Evolutionary conservation across 305 asterid genomes (phyloP).

Genomic region (Petunia hybrid): DNA sequence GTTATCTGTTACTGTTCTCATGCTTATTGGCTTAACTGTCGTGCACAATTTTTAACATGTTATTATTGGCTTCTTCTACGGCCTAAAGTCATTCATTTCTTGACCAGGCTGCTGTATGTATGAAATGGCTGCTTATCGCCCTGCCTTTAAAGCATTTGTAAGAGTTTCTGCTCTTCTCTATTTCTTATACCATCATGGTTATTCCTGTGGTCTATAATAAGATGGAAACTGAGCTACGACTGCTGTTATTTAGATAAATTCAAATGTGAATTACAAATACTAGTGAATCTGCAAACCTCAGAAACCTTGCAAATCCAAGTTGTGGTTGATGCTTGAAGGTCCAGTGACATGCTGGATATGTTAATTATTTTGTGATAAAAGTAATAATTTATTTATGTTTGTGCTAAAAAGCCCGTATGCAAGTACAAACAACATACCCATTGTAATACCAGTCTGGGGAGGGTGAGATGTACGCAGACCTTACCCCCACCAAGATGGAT

Average conservation of each 20-base stretch:
- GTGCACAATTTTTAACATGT: neutral
- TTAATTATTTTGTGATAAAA: neutral
- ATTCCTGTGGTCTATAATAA: neutral
- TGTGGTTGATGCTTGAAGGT: neutral
- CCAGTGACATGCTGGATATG: neutral
- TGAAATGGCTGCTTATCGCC: slow-evolving; percentile 99
- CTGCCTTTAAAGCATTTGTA: slow-evolving; percentile 98
- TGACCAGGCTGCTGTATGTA: slow-evolving; percentile 94
- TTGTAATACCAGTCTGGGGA: no score
- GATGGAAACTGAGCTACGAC: neutral
- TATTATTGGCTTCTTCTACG: neutral
- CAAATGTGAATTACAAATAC: neutral
- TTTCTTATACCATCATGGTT: neutral
- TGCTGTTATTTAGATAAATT: neutral
- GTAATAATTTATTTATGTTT: no score
- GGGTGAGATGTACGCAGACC: no score
- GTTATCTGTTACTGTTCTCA: neutral
- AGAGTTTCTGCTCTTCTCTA: slow-evolving; percentile 43
- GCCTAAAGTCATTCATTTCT: slow-evolving; percentile 11
- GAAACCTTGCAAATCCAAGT: neutral
- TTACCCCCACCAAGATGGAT: no score
- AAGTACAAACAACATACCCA: no score
- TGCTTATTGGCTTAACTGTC: neutral
- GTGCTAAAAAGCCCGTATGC: no score
- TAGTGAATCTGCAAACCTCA: neutral